These are phyloP conservation scores for Penicillium salamii DNA, from an alignment of 495 filamentous ascomycete species.

Conservation along the genomic window DNA sequence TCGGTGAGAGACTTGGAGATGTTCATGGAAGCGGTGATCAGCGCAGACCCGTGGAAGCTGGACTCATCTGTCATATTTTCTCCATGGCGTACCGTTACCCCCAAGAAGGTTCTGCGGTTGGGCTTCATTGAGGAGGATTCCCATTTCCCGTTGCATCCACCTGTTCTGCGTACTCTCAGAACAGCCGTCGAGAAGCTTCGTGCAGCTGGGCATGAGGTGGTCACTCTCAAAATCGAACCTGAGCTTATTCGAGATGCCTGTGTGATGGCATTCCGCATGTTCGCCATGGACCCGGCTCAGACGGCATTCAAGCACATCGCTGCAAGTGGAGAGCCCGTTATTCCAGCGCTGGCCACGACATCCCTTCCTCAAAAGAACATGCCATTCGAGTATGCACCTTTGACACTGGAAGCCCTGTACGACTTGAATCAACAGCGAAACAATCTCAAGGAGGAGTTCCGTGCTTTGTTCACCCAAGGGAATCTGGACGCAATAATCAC, in stretches of 20 bases:
- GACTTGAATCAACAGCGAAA: constrained; percentile 9
- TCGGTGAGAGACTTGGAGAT: constrained; percentile 53
- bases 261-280: constrained; percentile 16
- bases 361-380: constrained; percentile 11
- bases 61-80: constrained; percentile 13
- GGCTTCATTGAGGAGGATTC: constrained; percentile 14
- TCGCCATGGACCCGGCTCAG: constrained; percentile 17
- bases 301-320: constrained; percentile 19
- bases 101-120: constrained; percentile 6
- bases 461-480: constrained; percentile 3
- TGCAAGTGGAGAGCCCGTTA: constrained; percentile 21
- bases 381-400: constrained; percentile 7
- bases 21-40: constrained; percentile 28
- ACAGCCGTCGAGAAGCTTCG: constrained; percentile 4
- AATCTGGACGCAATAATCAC: constrained; percentile 17
- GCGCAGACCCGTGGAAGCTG: constrained; percentile 5
- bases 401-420: constrained; percentile 16
- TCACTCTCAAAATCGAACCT: constrained; percentile 12
- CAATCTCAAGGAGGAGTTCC: constrained; percentile 14
- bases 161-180: constrained; percentile 12
- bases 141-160: constrained; percentile 20
- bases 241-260: constrained; percentile 9
- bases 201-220: constrained; percentile 11
- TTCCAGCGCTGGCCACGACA: constrained; percentile 17
- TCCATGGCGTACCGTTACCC: constrained; percentile 9